A percentile compares a stretch with the other conserved stretches of the same genome.
These are phyloP conservation scores for Aspergillus brasiliensis DNA, from an alignment of 2,329 filamentous ascomycete species.

Conservation along the genomic window DNA sequence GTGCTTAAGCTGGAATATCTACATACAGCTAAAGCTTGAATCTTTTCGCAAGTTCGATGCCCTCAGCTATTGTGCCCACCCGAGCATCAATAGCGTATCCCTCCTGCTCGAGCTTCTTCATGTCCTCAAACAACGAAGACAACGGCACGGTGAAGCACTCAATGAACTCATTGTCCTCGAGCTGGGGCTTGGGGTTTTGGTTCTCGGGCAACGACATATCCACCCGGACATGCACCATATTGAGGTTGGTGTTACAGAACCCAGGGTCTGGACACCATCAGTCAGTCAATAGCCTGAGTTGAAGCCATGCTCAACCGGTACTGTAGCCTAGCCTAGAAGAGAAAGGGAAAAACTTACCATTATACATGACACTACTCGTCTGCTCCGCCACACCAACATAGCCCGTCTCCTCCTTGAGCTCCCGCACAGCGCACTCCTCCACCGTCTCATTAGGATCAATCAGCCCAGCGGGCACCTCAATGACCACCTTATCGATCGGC, in stretches of 20 bases:
- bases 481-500: constrained; percentile 59
- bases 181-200: constrained; percentile 65
- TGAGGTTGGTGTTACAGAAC: constrained; percentile 53
- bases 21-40: constrained; percentile 26
- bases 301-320: too few relatives aligned
- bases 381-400: constrained; percentile 55
- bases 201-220: constrained; percentile 71
- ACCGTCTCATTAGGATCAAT: constrained; percentile 61
- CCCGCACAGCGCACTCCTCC: constrained; percentile 58
- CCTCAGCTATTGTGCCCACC: constrained; percentile 76
- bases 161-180: constrained; percentile 82
- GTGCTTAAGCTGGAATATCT: constrained; percentile 40
- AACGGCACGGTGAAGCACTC: constrained; percentile 73
- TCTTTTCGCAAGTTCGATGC: constrained; percentile 70
- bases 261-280: constrained; percentile 44
- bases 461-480: constrained; percentile 63
- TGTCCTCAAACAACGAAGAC: constrained; percentile 64
- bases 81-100: constrained; percentile 79
- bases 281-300: not conserved
- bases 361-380: constrained; percentile 48
- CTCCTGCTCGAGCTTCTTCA: constrained; percentile 66
- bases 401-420: constrained; percentile 65
- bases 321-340: too few relatives aligned
- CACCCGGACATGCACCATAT: constrained; percentile 69
- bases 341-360: constrained; percentile 37